These are phyloP conservation scores for Coleophoma crateriformis DNA, from an alignment of 2,329 filamentous ascomycete species.

Conservation along the genomic window DNA sequence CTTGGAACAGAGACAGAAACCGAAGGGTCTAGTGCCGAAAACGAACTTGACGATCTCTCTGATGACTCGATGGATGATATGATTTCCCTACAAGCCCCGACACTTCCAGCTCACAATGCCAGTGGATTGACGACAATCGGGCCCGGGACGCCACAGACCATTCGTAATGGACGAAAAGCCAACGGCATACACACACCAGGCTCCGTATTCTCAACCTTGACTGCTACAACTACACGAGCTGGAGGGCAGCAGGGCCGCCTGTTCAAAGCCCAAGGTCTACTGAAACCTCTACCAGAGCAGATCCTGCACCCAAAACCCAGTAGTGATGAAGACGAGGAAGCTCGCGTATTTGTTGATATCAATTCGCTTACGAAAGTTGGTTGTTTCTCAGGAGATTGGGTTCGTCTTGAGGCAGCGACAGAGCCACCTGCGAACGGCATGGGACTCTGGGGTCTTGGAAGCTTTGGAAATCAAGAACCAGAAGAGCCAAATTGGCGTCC, in stretches of 20 bases:
- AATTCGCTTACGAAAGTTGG: slow-evolving; percentile 81
- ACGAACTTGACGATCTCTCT: slow-evolving; percentile 71
- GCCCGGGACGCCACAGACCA: slow-evolving; percentile 73
- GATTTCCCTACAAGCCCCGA: slow-evolving; percentile 80
- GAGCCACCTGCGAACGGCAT: slow-evolving; percentile 66
- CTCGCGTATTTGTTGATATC: slow-evolving; percentile 86
- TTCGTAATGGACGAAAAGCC: slow-evolving; percentile 51
- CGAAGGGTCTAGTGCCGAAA: slow-evolving; percentile 53
- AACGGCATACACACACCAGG: slow-evolving; percentile 79
- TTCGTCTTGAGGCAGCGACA: slow-evolving; percentile 71
- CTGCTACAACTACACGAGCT: slow-evolving; percentile 72
- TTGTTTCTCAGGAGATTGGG: slow-evolving; percentile 98
- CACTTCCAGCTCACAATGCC: slow-evolving; percentile 69
- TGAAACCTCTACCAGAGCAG: slow-evolving; percentile 67
- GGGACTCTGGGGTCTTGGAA: slow-evolving; percentile 62
- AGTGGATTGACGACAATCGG: slow-evolving; percentile 77
- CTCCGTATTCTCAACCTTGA: slow-evolving; percentile 85
- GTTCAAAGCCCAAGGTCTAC: slow-evolving; percentile 77
- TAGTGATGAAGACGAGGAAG: slow-evolving; percentile 76
- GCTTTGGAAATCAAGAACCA: slow-evolving; percentile 57
- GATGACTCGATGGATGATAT: slow-evolving; percentile 92
- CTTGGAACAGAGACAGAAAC: slow-evolving; percentile 55
- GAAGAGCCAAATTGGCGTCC: slow-evolving; percentile 69
- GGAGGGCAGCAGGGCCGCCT: slow-evolving; percentile 69
- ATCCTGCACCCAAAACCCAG: slow-evolving; percentile 78